Conservation (phyloP, 345 rosid species). For the Sapria himalayana region DNA sequence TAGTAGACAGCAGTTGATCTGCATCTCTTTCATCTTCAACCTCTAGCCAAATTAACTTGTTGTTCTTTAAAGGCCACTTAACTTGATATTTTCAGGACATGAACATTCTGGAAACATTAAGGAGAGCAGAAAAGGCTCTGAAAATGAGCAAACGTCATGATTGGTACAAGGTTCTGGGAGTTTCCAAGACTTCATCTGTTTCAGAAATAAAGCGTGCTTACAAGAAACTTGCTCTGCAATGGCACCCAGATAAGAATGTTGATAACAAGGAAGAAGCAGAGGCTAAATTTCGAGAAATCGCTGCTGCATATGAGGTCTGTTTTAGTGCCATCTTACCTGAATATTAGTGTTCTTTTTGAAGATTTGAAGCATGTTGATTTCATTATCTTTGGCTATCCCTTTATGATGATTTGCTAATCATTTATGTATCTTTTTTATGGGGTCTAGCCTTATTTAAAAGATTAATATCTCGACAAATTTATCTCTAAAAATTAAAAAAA, state of each 20-base stretch:
- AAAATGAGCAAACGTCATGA: conserved; percentile 94
- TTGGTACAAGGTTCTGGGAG: conserved; percentile 80
- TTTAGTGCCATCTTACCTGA: conserved; percentile 2
- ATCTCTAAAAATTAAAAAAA: too few species aligned
- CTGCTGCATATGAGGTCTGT: conserved; percentile 90
- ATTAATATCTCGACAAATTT: too few species aligned
- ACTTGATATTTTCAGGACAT: too few species aligned
- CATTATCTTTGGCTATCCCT: neutral
- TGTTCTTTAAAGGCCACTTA: too few species aligned
- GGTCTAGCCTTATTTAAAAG: too few species aligned
- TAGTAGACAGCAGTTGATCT: conserved; percentile 1
- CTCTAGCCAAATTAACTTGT: too few species aligned
- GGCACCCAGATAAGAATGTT: conserved; percentile 99
- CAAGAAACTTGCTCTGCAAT: conserved; percentile 86
- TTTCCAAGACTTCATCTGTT: conserved; percentile 60
- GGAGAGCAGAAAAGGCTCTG: conserved; percentile 88
- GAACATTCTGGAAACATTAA: conserved; percentile 52
- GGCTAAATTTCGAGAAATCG: conserved; percentile 71
- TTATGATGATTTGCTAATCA: neutral
- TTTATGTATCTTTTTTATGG: too few species aligned
- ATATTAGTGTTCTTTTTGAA: neutral
- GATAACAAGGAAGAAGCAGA: conserved; percentile 93
- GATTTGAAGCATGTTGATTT: too few species aligned
- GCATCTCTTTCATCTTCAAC: too few species aligned
- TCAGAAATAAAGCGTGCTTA: conserved; percentile 85